A percentile compares a stretch with the other conserved stretches of the same genome.
These are phyloP conservation scores for Acacia concinna DNA, from an alignment of 331 rosid genomes.

Conservation along the genomic window DNA sequence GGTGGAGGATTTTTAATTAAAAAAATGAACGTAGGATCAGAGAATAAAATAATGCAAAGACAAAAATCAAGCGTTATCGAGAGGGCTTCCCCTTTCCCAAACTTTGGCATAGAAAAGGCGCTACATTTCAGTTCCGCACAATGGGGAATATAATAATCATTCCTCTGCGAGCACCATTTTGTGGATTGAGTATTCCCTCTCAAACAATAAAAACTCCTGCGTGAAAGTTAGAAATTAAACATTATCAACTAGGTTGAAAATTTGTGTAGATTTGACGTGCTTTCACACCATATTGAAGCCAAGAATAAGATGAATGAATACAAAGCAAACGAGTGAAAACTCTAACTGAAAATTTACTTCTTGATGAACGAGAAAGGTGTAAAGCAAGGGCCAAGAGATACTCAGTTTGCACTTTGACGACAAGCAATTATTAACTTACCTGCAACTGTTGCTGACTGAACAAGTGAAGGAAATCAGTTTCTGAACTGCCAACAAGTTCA, in stretches of 20 bases:
- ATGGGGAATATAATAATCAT: conserved; percentile 39
- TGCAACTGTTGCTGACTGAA: conserved; percentile 95
- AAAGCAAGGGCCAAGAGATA: background rate
- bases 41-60: background rate
- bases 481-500: conserved; percentile 75
- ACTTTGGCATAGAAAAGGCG: conserved; percentile 18
- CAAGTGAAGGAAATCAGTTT: conserved; percentile 66
- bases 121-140: conserved; percentile 7
- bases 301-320: conserved; percentile 5
- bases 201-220: conserved; percentile 85
- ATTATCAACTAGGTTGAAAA: conserved; percentile 10
- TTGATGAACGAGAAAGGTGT: background rate
- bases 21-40: background rate
- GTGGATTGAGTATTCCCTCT: conserved; percentile 83
- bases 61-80: background rate
- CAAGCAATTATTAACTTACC: conserved; percentile 44
- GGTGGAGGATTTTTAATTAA: background rate
- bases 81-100: conserved; percentile 5
- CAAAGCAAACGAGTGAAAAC: background rate
- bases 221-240: conserved; percentile 20
- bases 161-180: conserved; percentile 70
- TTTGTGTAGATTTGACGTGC: background rate
- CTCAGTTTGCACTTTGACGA: conserved; percentile 20
- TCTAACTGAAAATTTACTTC: background rate
- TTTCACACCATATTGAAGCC: background rate